Evolutionary conservation across 169 alveolate genomes (phyloP), one percentile per base, ranked within the genome.

Genomic region (Miamiensis avidus): DNA sequence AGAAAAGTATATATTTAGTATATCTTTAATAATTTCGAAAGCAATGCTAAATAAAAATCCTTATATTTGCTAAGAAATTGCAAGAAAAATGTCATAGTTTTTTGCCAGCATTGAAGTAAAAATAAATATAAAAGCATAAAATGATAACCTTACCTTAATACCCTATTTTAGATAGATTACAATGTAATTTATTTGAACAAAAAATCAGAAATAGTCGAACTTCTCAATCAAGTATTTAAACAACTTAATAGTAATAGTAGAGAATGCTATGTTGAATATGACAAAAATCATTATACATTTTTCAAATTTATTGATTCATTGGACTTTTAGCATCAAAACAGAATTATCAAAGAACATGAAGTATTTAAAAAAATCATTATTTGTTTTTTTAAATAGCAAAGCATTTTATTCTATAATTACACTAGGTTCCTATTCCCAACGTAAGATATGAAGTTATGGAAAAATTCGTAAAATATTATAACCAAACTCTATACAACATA

Each of bases 1-100:
- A 77, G 82, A 77, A 33, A 77, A 77, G 29, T 77, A 77, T 30
- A 77, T 77, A n/a, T 77, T 77, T 33, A 33, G 64, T 30, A 77
- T 77, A 1, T 77, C 74, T 77, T 33, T 77, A 31, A 77, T 77
- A 31, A 31, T 77, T 0, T 33, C 74, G 20, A 77, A 77, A 34
- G 82, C 31, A 69, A 29, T 33, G 34, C 33, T 33, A 28, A 1
- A 28, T 27, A 33, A 64, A 27, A 77, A 69, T 33, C 34, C 34
- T 32, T 77, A 26, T 77, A 32, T 33, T 31, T 77, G 64, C 74
- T 77, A 77, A 77, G 82, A 77, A 77, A 77, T 77, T 32, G 33
- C 82, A 33, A 77, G 82, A 33, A 77, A 77, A 27, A 6, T 77
- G 26, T 65, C 82, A 29, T 77, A 33, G n/a, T 77, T 77, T 77